Conservation (phyloP, 768 basidiomycete species). For the Lactarius tabidus region DNA sequence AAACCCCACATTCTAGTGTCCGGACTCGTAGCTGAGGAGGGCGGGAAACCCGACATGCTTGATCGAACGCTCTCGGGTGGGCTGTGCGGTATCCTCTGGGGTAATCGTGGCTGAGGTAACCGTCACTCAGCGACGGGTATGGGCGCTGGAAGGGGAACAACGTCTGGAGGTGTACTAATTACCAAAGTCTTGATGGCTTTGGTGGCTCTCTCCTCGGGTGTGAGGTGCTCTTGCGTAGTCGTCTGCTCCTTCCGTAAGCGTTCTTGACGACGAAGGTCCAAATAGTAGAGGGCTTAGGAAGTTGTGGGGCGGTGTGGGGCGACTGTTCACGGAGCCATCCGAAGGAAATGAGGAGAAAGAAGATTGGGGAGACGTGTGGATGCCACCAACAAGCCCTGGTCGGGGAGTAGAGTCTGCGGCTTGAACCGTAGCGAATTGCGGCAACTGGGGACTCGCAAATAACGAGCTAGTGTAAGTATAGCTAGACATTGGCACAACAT, state of each 20-base stretch:
- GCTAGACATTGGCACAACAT: no score
- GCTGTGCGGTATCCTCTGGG: background rate
- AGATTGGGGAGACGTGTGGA: background rate
- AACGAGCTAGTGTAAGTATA: background rate
- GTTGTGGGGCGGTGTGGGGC: background rate
- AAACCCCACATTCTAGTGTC: background rate
- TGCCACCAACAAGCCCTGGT: background rate
- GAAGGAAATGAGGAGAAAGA: background rate
- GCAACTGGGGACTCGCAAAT: background rate
- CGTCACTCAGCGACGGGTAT: background rate
- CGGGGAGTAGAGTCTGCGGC: background rate
- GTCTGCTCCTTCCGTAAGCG: background rate
- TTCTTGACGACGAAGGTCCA: no score
- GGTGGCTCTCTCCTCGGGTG: no score
- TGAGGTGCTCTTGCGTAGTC: no score
- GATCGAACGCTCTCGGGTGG: background rate
- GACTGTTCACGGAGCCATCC: background rate
- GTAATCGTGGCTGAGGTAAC: background rate
- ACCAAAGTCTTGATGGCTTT: background rate
- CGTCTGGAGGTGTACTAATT: background rate
- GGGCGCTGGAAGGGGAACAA: background rate
- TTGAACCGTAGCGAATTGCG: background rate
- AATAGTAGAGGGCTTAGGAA: no score
- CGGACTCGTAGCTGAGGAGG: background rate
- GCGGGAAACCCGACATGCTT: background rate